phyloP scores from a whole-genome alignment of 805 yeast genomes.

The Candida stauntonica region DNA sequence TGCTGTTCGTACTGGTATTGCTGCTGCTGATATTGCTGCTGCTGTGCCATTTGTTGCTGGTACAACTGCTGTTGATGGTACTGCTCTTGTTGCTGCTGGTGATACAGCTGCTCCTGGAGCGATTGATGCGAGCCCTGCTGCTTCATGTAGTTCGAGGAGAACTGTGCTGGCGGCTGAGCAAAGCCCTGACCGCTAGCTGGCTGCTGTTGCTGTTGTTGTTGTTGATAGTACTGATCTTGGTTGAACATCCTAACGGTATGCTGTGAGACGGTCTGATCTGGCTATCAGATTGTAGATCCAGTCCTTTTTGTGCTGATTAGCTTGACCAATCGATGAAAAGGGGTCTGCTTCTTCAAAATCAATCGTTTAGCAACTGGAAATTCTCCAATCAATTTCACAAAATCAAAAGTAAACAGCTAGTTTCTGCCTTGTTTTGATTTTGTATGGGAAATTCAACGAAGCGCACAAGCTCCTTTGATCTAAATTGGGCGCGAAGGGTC shows the following conservation, averaged over 20 bases:
- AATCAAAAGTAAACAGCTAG: too few relatives aligned
- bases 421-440: constrained; percentile 15
- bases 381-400: too few relatives aligned
- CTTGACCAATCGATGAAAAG: too few relatives aligned
- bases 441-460: not conserved
- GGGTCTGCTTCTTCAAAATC: too few relatives aligned
- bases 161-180: constrained; percentile 33
- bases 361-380: not conserved
- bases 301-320: too few relatives aligned
- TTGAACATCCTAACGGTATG: constrained; percentile 13
- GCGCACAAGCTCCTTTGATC: not conserved
- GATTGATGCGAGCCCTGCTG: constrained; percentile 38
- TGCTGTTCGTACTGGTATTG: constrained; percentile 20
- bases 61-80: constrained; percentile 30
- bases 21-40: constrained; percentile 23
- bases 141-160: constrained; percentile 33
- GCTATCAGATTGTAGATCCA: not conserved
- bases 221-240: constrained; percentile 16
- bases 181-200: constrained; percentile 21
- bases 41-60: constrained; percentile 28
- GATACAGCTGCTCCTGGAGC: constrained; percentile 33
- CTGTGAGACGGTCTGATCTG: not conserved
- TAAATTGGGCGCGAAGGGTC: too few relatives aligned
- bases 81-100: constrained; percentile 31
- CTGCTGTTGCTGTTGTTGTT: constrained; percentile 14